phyloP scores from a whole-genome alignment of 2,329 filamentous ascomycete species.

The Scortechinia acanthostroma region DNA sequence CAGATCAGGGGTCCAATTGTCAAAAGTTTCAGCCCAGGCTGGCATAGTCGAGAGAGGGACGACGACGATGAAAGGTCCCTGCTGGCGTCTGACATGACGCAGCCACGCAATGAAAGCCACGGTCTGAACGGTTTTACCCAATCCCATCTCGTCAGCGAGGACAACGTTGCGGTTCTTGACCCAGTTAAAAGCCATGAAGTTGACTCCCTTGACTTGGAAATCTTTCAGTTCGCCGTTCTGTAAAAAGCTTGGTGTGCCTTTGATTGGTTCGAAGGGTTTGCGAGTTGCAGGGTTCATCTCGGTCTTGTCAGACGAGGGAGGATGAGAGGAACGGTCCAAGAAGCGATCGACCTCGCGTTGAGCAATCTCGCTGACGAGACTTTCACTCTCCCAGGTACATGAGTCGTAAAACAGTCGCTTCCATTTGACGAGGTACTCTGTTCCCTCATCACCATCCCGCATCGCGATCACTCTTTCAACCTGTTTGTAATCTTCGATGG shows the following conservation, averaged over 20 bases:
- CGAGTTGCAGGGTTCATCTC: constrained; percentile 74
- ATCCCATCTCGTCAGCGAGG: constrained; percentile 94
- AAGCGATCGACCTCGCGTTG: constrained; percentile 89
- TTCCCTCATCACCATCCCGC: constrained; percentile 69
- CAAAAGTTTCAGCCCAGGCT: constrained; percentile 96
- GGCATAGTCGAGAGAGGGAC: constrained; percentile 95
- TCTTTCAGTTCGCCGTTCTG: constrained; percentile 77
- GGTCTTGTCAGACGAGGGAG: constrained; percentile 71
- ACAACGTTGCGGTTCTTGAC: constrained; percentile 90
- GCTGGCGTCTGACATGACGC: constrained; percentile 78
- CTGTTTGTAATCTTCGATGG: constrained; percentile 80
- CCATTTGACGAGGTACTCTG: constrained; percentile 93
- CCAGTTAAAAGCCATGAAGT: constrained; percentile 96
- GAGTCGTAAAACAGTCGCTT: constrained; percentile 87
- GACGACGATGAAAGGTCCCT: constrained; percentile 94
- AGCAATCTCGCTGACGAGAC: constrained; percentile 69
- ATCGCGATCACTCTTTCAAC: constrained; percentile 88
- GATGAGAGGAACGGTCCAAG: constrained; percentile 68
- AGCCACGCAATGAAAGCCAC: constrained; percentile 97
- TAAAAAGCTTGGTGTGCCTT: constrained; percentile 79
- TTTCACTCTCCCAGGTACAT: constrained; percentile 84
- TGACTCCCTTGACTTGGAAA: constrained; percentile 89
- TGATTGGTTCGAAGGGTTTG: constrained; percentile 65
- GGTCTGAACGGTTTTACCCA: constrained; percentile 96
- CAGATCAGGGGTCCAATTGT: constrained; percentile 87